Base-by-base conservation (phyloP, 345 rosid species). In the Euclidium syriacum region DNA sequence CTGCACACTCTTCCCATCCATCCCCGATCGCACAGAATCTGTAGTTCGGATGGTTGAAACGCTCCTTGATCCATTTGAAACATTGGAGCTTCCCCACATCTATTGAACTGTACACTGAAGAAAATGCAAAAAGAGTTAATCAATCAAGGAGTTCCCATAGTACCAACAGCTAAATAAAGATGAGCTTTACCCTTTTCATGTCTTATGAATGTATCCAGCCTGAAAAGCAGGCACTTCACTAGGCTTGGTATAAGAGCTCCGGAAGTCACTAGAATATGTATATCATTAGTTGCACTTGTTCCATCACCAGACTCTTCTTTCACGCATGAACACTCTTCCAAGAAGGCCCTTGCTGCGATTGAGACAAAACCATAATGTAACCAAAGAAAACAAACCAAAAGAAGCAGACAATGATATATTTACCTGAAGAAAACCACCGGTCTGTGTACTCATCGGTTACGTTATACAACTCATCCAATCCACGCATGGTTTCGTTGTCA, bases 201-300 rank as follows among this genome's bases (percentile, higher is more conserved):
- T n/a, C 75, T 42, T 66, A 91, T 58, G 70, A 81, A 75, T 48
- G 48, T 38, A 73, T 86, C 84, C 33, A 91, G 80, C 23, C 83
- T 82, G 71, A 84, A 91, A 62, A 88, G 88, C 55, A 88, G 59
- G 79, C 98, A 91, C 74, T 91, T 88, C 40, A 85, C 86, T 1
- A 88, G 85, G 81, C 96, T 91, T 3, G 98, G 98, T 69, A 91
- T 78, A 77, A 91, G 81, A 7, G 91, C 83, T 39, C 98, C 96
- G 1, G 90, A 84, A 70, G 98, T 91, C 77, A 91, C 95, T 44
- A 91, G 70, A 65, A 91, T 63, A 77, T 91, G 85, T 63, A 91
- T 61, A 68, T 77, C 71, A 33, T 66, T 51, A 48, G 38, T 30
- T 39, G 36, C 43, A 58, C 52, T 27, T 24, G 62, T 29, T 59